Percentiles rank a stretch among this genome's conserved stretches.
These are phyloP conservation scores for Stephania cephalantha DNA, from an alignment of 164 flowering plant genomes.

Conservation along the genomic window DNA sequence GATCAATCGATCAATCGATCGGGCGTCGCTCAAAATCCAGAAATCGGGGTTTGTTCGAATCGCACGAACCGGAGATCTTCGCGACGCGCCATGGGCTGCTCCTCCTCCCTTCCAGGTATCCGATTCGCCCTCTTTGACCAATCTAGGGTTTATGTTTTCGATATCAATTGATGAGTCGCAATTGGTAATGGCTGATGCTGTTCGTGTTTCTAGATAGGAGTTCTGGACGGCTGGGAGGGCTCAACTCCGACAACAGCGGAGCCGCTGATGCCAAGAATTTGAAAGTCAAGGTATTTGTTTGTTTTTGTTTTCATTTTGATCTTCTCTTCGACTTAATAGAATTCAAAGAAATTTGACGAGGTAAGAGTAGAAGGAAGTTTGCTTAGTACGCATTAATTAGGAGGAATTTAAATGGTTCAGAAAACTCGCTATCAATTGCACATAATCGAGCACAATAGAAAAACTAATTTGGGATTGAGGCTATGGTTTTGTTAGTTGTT, in stretches of 20 bases:
- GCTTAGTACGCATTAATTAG: too few relatives aligned
- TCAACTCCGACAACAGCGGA: constrained; percentile 41
- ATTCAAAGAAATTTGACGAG: too few relatives aligned
- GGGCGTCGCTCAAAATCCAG: not conserved
- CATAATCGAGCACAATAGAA: too few relatives aligned
- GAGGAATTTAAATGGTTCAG: too few relatives aligned
- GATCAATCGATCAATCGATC: not conserved
- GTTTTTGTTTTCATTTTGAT: not conserved
- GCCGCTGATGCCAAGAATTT: constrained; percentile 65
- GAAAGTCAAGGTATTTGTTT: constrained; percentile 55
- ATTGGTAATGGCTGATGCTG: not conserved
- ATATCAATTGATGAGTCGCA: not conserved
- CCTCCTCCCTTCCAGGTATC: constrained; percentile 26
- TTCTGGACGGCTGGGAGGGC: constrained; percentile 41
- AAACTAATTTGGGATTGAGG: too few relatives aligned
- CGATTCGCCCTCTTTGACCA: not conserved
- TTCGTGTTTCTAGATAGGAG: constrained; percentile 30
- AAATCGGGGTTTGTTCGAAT: not conserved
- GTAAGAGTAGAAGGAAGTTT: too few relatives aligned
- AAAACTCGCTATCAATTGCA: too few relatives aligned
- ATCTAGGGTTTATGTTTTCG: not conserved
- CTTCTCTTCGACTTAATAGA: not conserved
- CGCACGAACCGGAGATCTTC: not conserved
- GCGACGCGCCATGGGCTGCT: constrained; percentile 23
- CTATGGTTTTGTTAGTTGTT: not conserved